phyloP scores from a whole-genome alignment of 768 basidiomycete genomes.

The Leucocoprinus birnbaumii region DNA sequence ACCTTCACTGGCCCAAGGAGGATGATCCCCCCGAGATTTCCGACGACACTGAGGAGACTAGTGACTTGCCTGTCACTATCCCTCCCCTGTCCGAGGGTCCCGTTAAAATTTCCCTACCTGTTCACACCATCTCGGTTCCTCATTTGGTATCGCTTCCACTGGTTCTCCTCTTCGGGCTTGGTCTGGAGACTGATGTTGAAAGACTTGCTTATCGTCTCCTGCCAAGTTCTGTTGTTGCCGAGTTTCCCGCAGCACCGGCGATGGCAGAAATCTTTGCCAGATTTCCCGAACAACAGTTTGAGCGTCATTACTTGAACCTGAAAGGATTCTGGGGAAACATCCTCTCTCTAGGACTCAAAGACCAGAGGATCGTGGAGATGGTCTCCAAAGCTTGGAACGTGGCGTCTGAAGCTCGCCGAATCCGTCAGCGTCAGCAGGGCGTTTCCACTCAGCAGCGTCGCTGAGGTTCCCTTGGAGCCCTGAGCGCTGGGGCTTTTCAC shows the following conservation, averaged over 20 bases:
- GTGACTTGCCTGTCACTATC: slow-evolving; percentile 28
- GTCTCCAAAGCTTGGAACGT: slow-evolving; percentile 70
- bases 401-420: slow-evolving; percentile 58
- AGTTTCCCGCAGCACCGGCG: slow-evolving; percentile 58
- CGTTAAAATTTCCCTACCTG: slow-evolving; percentile 46
- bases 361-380: slow-evolving; percentile 41
- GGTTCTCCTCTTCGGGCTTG: slow-evolving; percentile 55
- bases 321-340: slow-evolving; percentile 70
- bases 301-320: slow-evolving; percentile 36
- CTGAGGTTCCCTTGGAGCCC: neutral
- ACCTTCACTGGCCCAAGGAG: slow-evolving; percentile 24
- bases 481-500: no score
- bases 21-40: slow-evolving; percentile 18
- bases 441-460: neutral
- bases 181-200: slow-evolving; percentile 46
- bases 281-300: slow-evolving; percentile 33
- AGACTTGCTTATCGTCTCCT: slow-evolving; percentile 49
- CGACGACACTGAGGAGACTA: slow-evolving; percentile 27
- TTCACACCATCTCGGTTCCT: slow-evolving; percentile 47
- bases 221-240: slow-evolving; percentile 49
- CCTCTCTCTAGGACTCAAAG: slow-evolving; percentile 48
- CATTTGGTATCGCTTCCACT: slow-evolving; percentile 54
- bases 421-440: slow-evolving; percentile 21
- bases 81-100: slow-evolving; percentile 22
- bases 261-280: slow-evolving; percentile 53